A percentile compares a stretch with the other conserved stretches of the same genome.
These are phyloP conservation scores for Moricandia arvensis DNA, from an alignment of 345 rosid species.

Conservation along the genomic window DNA sequence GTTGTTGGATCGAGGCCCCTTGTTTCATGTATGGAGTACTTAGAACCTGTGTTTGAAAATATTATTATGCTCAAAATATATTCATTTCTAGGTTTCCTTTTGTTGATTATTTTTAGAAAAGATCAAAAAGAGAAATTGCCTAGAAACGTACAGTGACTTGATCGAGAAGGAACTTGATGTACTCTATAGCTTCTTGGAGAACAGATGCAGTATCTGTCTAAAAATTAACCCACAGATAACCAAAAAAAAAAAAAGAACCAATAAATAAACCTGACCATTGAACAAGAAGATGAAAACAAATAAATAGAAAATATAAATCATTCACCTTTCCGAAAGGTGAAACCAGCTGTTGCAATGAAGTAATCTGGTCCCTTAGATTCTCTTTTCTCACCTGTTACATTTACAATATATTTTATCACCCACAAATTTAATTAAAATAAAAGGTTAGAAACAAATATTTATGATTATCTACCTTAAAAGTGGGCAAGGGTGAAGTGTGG, in stretches of 20 bases:
- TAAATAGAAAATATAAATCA: conserved; percentile 15
- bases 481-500: conserved; percentile 72
- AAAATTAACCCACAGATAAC: conserved; percentile 2
- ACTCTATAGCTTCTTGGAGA: conserved; percentile 92
- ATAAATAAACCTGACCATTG: conserved; percentile 9
- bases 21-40: conserved; percentile 84
- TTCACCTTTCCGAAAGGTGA: conserved; percentile 98
- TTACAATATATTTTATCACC: conserved; percentile 26
- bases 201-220: conserved; percentile 99
- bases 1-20: conserved; percentile 56
- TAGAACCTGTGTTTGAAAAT: conserved; percentile 52
- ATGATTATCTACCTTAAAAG: conserved; percentile 67
- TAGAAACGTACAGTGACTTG: conserved; percentile 68
- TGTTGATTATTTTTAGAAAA: not conserved
- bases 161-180: conserved; percentile 82
- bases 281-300: not conserved
- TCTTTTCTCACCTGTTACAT: conserved; percentile 80
- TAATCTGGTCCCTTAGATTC: conserved; percentile 97
- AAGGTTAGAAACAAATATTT: not conserved
- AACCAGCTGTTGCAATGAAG: conserved; percentile 96
- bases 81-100: conserved; percentile 4
- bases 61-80: not conserved
- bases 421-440: conserved; percentile 15
- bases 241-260: not conserved
- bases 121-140: not conserved